Conservation (phyloP, 2,329 filamentous ascomycete genomes). For the Rhexocercosporidium sp. region DNA sequence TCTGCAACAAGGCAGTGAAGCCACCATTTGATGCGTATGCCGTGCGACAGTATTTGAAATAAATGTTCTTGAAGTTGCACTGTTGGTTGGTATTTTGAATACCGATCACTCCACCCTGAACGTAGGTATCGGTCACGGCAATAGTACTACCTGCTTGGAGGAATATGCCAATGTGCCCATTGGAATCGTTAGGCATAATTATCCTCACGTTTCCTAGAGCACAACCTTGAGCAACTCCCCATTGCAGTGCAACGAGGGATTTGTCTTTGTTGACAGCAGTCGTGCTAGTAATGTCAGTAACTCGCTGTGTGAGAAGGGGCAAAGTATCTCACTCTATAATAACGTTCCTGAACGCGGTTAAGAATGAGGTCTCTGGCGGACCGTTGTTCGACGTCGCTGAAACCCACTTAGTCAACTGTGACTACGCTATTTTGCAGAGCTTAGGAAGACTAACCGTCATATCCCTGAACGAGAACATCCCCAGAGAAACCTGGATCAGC, state of each 20-base stretch:
- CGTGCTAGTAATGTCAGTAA: background rate
- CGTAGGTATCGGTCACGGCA: constrained; percentile 8
- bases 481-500: constrained; percentile 14
- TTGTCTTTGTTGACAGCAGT: constrained; percentile 11
- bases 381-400: background rate
- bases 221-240: constrained; percentile 18
- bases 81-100: constrained; percentile 16
- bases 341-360: constrained; percentile 16
- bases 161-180: constrained; percentile 16
- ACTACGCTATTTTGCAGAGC: background rate
- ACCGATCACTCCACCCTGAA: constrained; percentile 7
- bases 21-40: constrained; percentile 11
- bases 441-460: background rate
- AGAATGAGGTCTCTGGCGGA: constrained; percentile 13
- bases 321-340: constrained; percentile 5
- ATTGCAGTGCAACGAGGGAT: constrained; percentile 6
- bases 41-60: constrained; percentile 18
- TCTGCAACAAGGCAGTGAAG: constrained; percentile 14
- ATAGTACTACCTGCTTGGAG: constrained; percentile 15
- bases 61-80: constrained; percentile 16
- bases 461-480: background rate
- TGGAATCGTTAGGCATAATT: constrained; percentile 6
- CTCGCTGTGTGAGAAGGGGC: background rate
- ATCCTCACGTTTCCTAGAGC: constrained; percentile 17
- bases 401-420: background rate